phyloP scores from a whole-genome alignment of 768 basidiomycete species.

The Leccinum longicurvipes region DNA sequence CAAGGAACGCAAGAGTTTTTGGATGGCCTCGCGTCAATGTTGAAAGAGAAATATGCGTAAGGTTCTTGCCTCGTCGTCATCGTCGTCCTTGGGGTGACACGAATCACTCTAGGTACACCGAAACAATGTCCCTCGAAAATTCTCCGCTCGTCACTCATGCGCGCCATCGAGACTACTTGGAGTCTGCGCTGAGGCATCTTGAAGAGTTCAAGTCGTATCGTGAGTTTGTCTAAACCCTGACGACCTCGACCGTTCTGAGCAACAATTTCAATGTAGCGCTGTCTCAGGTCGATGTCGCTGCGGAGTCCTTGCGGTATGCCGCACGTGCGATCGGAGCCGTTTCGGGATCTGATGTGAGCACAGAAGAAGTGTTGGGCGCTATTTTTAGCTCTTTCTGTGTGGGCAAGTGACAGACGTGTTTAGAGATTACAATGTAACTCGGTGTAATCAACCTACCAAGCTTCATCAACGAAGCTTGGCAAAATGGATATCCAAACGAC shows the following conservation, averaged over 20 bases:
- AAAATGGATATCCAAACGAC: not conserved
- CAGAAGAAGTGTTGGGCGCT: conserved; percentile 80
- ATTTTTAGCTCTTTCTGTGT: conserved; percentile 89
- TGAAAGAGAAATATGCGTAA: conserved; percentile 35
- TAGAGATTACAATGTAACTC: conserved; percentile 5
- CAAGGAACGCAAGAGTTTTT: conserved; percentile 60
- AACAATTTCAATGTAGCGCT: conserved; percentile 38
- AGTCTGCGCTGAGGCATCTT: conserved; percentile 48
- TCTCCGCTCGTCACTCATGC: conserved; percentile 72
- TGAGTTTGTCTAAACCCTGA: conserved; percentile 13
- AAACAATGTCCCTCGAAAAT: conserved; percentile 16
- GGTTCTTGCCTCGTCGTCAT: not conserved
- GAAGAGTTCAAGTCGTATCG: conserved; percentile 31
- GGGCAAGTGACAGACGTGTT: conserved; percentile 52
- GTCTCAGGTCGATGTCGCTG: conserved; percentile 75
- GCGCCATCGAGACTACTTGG: conserved; percentile 75
- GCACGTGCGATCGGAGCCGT: conserved; percentile 80
- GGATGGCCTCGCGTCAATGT: conserved; percentile 47
- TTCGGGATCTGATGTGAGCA: conserved; percentile 67
- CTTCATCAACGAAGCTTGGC: not conserved
- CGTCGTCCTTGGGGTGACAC: not conserved
- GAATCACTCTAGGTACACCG: conserved; percentile 15
- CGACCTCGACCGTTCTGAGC: not conserved
- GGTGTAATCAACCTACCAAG: not conserved
- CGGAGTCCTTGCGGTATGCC: conserved; percentile 87